phyloP scores from a whole-genome alignment of 257 asterid species.

The Salvia miltiorrhiza region DNA sequence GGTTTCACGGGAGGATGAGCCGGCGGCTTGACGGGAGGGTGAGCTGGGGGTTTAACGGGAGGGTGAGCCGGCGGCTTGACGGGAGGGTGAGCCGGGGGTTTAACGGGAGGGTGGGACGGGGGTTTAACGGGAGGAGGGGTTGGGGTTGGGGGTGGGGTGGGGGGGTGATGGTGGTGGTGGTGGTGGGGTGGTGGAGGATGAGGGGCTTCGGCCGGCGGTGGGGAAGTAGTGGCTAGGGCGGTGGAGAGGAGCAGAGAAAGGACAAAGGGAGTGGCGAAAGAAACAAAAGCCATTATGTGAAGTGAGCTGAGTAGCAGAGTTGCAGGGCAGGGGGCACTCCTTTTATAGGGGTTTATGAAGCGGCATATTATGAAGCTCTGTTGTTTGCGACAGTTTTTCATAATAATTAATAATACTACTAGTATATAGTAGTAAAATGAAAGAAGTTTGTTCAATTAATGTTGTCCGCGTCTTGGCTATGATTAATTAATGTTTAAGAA shows the following conservation, averaged over 20 bases:
- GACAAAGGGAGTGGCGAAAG: slow-evolving; percentile 9
- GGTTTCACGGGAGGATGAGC: slow-evolving; percentile 13
- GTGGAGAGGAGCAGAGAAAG: slow-evolving; percentile 31
- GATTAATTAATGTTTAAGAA: too few species aligned
- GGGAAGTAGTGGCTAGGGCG: background rate
- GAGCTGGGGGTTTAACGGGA: slow-evolving; percentile 9
- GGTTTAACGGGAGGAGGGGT: background rate
- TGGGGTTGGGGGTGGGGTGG: slow-evolving; percentile 5
- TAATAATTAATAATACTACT: too few species aligned
- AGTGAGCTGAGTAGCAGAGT: background rate
- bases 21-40: slow-evolving; percentile 21
- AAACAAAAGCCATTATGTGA: slow-evolving; percentile 23
- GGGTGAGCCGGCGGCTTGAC: background rate
- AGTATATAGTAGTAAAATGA: too few species aligned
- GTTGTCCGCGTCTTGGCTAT: background rate
- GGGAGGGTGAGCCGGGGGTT: slow-evolving; percentile 15
- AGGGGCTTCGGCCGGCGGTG: slow-evolving; percentile 25
- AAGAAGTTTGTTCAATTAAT: background rate
- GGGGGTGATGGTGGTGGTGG: slow-evolving; percentile 19
- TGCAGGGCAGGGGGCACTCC: background rate
- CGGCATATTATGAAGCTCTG: slow-evolving; percentile 11
- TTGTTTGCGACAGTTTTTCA: background rate
- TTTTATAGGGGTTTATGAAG: slow-evolving; percentile 35
- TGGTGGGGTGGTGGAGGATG: slow-evolving; percentile 11
- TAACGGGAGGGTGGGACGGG: slow-evolving; percentile 6